phyloP scores from a whole-genome alignment of 257 asterid species.

The Nicotiana knightiana region DNA sequence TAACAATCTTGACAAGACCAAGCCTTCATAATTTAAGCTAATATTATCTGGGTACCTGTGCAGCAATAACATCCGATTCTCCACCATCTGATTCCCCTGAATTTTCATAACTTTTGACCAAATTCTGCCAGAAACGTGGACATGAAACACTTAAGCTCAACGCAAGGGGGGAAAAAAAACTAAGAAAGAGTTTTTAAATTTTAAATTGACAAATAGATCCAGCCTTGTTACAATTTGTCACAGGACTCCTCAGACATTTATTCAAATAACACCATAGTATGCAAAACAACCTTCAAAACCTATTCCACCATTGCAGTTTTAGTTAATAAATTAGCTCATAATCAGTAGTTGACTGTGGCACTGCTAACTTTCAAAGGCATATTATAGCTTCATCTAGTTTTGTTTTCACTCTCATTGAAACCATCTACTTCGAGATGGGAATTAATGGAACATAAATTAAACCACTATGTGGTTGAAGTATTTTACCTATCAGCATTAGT shows the following conservation, averaged over 20 bases:
- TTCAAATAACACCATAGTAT: not conserved
- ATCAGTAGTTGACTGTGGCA: not conserved
- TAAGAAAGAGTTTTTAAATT: not conserved
- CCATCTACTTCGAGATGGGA: not conserved
- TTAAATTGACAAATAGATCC: not conserved
- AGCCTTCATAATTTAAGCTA: not conserved
- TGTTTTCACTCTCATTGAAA: not conserved
- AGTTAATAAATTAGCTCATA: not conserved
- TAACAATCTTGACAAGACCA: not conserved
- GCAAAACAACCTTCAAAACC: not conserved
- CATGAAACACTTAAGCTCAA: not conserved
- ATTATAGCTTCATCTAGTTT: not conserved
- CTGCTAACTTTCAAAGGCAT: not conserved
- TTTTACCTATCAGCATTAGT: not conserved
- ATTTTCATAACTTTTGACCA: slow-evolving; percentile 50
- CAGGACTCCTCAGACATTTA: not conserved
- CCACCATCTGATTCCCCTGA: slow-evolving; percentile 47
- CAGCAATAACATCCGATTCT: slow-evolving; percentile 48
- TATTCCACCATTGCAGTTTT: not conserved
- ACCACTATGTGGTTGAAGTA: not conserved
- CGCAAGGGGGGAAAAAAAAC: not conserved
- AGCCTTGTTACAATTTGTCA: not conserved
- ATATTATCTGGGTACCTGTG: slow-evolving; percentile 44
- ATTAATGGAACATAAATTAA: not conserved
- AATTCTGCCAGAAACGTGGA: slow-evolving; percentile 29